phyloP scores from a whole-genome alignment of 306 rosid species.

The Bauhinia variegata region DNA sequence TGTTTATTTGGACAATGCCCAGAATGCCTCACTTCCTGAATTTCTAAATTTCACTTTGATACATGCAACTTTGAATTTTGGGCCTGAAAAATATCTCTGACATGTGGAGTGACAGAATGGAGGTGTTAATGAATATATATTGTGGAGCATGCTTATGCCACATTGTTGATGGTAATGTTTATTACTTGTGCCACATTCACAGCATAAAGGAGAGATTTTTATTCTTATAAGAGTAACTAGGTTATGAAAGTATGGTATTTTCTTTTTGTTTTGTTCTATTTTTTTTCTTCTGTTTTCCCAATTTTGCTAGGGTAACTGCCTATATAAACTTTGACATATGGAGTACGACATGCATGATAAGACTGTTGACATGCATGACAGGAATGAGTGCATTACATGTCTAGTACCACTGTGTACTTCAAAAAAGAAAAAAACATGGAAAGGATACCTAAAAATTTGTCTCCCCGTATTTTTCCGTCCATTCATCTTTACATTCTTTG shows the following conservation, averaged over 20 bases:
- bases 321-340: not conserved
- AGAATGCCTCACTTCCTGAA: constrained; percentile 8
- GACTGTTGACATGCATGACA: constrained; percentile 3
- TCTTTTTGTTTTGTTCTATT: too few relatives aligned
- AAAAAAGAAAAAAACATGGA: not conserved
- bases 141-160: not conserved
- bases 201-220: not conserved
- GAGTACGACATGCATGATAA: too few relatives aligned
- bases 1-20: constrained; percentile 3
- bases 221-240: not conserved
- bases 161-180: not conserved
- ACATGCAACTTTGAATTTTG: not conserved
- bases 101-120: not conserved
- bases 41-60: not conserved
- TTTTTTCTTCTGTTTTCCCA: not conserved
- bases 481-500: not conserved
- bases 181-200: not conserved
- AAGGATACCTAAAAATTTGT: not conserved
- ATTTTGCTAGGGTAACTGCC: not conserved
- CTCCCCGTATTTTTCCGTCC: not conserved
- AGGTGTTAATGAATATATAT: not conserved
- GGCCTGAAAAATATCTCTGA: not conserved
- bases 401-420: constrained; percentile 1
- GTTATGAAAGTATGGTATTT: not conserved
- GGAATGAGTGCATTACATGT: not conserved